These are phyloP conservation scores for Picochlorum costavermella DNA, from an alignment of 139 green algal species.

Conservation along the genomic window DNA sequence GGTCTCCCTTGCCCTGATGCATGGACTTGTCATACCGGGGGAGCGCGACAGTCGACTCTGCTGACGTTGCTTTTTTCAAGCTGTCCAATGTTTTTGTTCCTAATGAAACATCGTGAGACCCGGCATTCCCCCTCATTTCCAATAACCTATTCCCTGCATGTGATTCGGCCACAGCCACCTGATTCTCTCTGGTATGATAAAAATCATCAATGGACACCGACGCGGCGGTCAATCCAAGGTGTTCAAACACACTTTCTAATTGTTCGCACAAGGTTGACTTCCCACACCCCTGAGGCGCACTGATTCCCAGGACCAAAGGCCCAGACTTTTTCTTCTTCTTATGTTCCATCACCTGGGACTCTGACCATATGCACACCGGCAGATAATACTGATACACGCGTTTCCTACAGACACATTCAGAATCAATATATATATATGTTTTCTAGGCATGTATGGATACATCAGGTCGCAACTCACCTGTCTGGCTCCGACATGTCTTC, in stretches of 20 bases:
- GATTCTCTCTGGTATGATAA: slow-evolving; percentile 72
- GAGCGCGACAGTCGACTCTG: slow-evolving; percentile 3
- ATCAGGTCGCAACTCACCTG: neutral
- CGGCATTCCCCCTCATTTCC: slow-evolving; percentile 85
- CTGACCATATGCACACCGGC: slow-evolving; percentile 77
- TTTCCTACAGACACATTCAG: neutral
- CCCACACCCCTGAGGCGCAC: slow-evolving; percentile 84
- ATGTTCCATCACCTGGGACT: slow-evolving; percentile 57
- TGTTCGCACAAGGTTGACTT: slow-evolving; percentile 93
- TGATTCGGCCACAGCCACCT: slow-evolving; percentile 38
- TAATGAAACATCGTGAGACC: slow-evolving; percentile 86
- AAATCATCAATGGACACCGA: slow-evolving; percentile 96
- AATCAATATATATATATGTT: neutral
- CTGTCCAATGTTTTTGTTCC: slow-evolving; percentile 54
- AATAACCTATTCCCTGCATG: slow-evolving; percentile 75
- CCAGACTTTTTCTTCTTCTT: neutral
- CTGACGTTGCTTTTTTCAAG: slow-evolving; percentile 25
- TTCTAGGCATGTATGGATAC: neutral
- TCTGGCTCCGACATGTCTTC: slow-evolving; percentile 11
- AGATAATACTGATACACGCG: slow-evolving; percentile 92
- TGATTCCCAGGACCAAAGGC: slow-evolving; percentile 81
- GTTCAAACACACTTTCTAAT: slow-evolving; percentile 69
- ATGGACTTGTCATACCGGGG: slow-evolving; percentile 90
- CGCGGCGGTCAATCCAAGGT: slow-evolving; percentile 26
- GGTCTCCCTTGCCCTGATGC: slow-evolving; percentile 70